phyloP scores from a whole-genome alignment of 2,329 filamentous ascomycete genomes.

The Nemania abortiva region DNA sequence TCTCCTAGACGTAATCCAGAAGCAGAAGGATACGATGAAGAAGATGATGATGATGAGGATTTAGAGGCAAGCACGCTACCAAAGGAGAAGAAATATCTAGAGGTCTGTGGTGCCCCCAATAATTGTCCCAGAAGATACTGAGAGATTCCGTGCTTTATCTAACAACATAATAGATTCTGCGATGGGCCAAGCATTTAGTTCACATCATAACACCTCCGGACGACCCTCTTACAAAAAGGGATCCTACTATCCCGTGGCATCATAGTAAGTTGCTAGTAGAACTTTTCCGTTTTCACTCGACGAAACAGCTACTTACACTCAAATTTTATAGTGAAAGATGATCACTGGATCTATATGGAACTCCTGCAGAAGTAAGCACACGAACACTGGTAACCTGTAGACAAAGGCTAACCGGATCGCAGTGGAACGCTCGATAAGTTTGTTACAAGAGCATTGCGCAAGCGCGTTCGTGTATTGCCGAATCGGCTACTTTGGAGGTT shows the following conservation, averaged over 20 bases:
- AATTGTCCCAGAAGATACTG: not conserved
- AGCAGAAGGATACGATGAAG: not conserved
- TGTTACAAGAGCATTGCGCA: not conserved
- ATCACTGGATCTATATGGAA: conserved; percentile 27
- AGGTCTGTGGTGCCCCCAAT: conserved; percentile 1
- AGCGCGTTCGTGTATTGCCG: not conserved
- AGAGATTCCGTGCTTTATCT: not conserved
- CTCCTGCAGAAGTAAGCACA: conserved; percentile 23
- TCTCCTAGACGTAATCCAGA: too few species aligned
- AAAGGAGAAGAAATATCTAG: not conserved
- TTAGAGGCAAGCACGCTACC: not conserved
- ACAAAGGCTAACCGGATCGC: conserved; percentile 1
- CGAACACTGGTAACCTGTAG: not conserved
- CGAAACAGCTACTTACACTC: not conserved
- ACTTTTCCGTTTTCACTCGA: not conserved
- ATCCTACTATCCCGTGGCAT: conserved; percentile 2
- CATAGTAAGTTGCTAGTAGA: conserved; percentile 7
- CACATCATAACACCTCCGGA: not conserved
- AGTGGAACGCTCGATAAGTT: conserved; percentile 22
- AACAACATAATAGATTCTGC: conserved; percentile 3
- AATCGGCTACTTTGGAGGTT: conserved; percentile 30
- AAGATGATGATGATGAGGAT: not conserved
- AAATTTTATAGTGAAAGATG: conserved; percentile 1
- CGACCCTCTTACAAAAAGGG: conserved; percentile 7
- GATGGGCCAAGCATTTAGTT: conserved; percentile 30